Conservation (phyloP, 495 filamentous ascomycete genomes). For the Aspergillus cavernicola region DNA sequence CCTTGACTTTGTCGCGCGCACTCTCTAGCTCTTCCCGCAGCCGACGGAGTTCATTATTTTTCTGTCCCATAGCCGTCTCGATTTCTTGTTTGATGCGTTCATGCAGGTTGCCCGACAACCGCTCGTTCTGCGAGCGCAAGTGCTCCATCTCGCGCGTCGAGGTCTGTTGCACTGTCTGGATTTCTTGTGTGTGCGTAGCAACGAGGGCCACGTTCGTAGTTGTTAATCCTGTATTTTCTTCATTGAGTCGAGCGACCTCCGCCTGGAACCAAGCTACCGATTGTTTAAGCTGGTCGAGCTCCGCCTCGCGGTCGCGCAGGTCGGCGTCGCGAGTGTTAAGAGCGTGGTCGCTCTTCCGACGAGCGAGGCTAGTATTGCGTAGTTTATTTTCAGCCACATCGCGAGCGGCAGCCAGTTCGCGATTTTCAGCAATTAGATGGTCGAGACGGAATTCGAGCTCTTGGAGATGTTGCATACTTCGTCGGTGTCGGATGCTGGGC, state of each 20-base stretch:
- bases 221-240: slow-evolving; percentile 69
- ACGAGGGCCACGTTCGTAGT: slow-evolving; percentile 65
- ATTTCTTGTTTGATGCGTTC: slow-evolving; percentile 59
- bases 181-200: slow-evolving; percentile 62
- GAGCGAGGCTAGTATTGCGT: slow-evolving; percentile 53
- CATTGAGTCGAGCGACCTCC: slow-evolving; percentile 68
- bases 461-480: slow-evolving; percentile 88
- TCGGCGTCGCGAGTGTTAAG: slow-evolving; percentile 53
- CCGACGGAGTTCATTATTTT: slow-evolving; percentile 72
- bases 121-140: slow-evolving; percentile 53
- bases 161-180: slow-evolving; percentile 50
- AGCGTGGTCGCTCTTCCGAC: slow-evolving; percentile 52
- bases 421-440: slow-evolving; percentile 77
- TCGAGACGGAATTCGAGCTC: slow-evolving; percentile 76
- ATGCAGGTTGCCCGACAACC: slow-evolving; percentile 62
- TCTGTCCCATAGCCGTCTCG: slow-evolving; percentile 57
- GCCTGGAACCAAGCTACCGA: slow-evolving; percentile 74
- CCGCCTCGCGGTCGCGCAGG: slow-evolving; percentile 60
- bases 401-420: slow-evolving; percentile 67
- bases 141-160: slow-evolving; percentile 60
- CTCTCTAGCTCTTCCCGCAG: slow-evolving; percentile 74
- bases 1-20: slow-evolving; percentile 71
- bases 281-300: slow-evolving; percentile 74
- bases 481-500: slow-evolving; percentile 89
- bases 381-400: slow-evolving; percentile 60